Evolutionary conservation across 2,329 filamentous ascomycete genomes (phyloP).

Genomic region (Aspergillus puulaauensis): DNA sequence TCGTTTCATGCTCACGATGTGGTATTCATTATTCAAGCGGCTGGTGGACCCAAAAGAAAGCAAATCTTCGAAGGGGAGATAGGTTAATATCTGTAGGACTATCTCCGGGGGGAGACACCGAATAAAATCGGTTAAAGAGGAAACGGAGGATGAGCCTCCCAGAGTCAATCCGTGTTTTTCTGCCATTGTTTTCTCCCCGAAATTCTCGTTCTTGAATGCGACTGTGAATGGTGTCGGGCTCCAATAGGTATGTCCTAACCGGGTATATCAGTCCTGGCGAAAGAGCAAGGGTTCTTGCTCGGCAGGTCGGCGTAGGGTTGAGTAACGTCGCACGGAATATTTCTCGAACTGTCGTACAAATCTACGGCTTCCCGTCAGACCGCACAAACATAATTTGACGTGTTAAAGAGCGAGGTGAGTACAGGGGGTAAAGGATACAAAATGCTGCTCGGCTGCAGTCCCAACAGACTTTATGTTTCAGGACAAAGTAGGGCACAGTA

Average conservation of each 20-base stretch:
- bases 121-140: conserved; percentile 19
- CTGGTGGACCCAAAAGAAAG: conserved; percentile 34
- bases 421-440: background rate
- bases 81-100: conserved; percentile 30
- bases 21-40: conserved; percentile 26
- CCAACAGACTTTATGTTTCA: background rate
- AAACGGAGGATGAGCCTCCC: background rate
- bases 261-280: background rate
- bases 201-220: background rate
- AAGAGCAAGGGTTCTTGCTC: background rate
- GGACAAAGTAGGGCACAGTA: background rate
- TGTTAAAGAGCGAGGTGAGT: background rate
- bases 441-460: background rate
- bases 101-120: conserved; percentile 31
- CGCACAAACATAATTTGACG: background rate
- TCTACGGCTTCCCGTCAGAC: background rate
- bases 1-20: conserved; percentile 27
- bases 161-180: background rate
- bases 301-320: background rate
- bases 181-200: background rate
- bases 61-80: conserved; percentile 29
- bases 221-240: background rate
- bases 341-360: background rate
- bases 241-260: background rate
- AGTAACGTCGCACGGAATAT: background rate